Evolutionary conservation across 1,139 yeast species (phyloP).

Genomic region (Taphrina pruni): DNA sequence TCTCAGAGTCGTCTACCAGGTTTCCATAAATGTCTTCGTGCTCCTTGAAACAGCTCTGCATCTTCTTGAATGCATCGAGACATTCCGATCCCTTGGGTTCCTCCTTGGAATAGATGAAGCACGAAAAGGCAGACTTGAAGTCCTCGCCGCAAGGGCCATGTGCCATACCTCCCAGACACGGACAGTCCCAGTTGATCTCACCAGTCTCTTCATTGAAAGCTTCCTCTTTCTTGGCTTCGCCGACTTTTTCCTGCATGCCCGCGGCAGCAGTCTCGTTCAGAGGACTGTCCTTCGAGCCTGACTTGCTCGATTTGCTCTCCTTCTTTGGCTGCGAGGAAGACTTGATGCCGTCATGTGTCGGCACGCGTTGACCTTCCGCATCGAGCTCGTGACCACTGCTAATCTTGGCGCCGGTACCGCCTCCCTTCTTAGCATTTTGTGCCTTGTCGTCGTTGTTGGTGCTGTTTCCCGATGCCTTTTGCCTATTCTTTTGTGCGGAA

Average conservation of each 20-base stretch:
- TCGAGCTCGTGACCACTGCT: conserved; percentile 30
- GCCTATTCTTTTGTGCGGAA: conserved; percentile 39
- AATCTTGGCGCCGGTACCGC: conserved; percentile 40
- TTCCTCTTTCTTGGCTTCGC: conserved; percentile 55
- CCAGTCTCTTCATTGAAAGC: conserved; percentile 98
- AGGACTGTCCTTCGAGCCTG: conserved; percentile 1
- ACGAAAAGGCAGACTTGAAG: conserved; percentile 91
- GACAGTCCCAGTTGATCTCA: conserved; percentile 99
- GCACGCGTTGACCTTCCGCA: conserved; percentile 22
- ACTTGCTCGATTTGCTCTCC: conserved; percentile 11
- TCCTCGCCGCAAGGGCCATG: conserved; percentile 87
- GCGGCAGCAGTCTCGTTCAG: conserved; percentile 14
- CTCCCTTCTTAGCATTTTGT: conserved; percentile 30
- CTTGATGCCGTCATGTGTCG: conserved; percentile 31
- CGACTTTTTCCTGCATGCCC: conserved; percentile 41
- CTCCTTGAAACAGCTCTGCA: conserved; percentile 94
- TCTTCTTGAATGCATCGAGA: conserved; percentile 79
- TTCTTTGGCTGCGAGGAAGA: conserved; percentile 22
- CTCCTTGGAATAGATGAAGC: conserved; percentile 91
- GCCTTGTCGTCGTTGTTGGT: conserved; percentile 30
- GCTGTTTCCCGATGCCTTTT: conserved; percentile 24
- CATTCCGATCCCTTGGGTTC: conserved; percentile 99
- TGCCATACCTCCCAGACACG: conserved; percentile 89
- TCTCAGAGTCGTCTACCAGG: conserved; percentile 38
- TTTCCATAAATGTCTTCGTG: conserved; percentile 93